phyloP scores from a whole-genome alignment of 2,329 filamentous ascomycete species.

The Exophiala calicioides region DNA sequence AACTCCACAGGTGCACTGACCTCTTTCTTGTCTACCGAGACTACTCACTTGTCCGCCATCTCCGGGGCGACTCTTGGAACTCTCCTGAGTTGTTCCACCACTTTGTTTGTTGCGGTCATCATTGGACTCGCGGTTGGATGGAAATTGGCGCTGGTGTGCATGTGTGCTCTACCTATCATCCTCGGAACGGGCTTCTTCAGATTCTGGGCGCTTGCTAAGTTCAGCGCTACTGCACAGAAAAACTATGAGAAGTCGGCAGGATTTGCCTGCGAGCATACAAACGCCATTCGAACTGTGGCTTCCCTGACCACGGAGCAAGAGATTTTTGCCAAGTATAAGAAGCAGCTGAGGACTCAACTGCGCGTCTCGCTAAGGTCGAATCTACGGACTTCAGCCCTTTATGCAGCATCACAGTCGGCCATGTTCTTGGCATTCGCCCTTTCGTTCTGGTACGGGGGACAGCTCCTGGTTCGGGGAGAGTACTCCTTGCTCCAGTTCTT shows the following conservation, averaged over 20 bases:
- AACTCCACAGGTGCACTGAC: constrained; percentile 88
- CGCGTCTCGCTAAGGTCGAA: constrained; percentile 70
- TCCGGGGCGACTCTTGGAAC: constrained; percentile 87
- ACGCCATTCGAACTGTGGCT: constrained; percentile 89
- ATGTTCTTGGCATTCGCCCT: constrained; percentile 82
- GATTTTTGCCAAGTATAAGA: constrained; percentile 71
- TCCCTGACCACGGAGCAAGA: constrained; percentile 84
- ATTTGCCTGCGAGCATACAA: constrained; percentile 90
- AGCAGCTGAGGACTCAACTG: constrained; percentile 66
- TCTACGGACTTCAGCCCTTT: constrained; percentile 73
- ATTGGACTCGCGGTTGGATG: constrained; percentile 76
- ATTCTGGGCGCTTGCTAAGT: constrained; percentile 79
- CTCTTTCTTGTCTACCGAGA: constrained; percentile 84
- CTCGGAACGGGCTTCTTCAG: constrained; percentile 82
- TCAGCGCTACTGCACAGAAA: constrained; percentile 74
- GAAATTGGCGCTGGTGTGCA: constrained; percentile 84
- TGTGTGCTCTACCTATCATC: constrained; percentile 73
- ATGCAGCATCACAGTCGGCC: constrained; percentile 80
- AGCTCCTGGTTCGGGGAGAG: constrained; percentile 68
- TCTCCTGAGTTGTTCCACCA: constrained; percentile 76
- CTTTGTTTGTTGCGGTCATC: constrained; percentile 71
- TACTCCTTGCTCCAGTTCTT: constrained; percentile 88
- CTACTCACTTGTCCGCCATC: constrained; percentile 83
- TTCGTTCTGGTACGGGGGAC: constrained; percentile 90
- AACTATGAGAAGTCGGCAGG: constrained; percentile 79